Conservation (phyloP, 495 filamentous ascomycete genomes). For the Lophiotrema nucula region DNA sequence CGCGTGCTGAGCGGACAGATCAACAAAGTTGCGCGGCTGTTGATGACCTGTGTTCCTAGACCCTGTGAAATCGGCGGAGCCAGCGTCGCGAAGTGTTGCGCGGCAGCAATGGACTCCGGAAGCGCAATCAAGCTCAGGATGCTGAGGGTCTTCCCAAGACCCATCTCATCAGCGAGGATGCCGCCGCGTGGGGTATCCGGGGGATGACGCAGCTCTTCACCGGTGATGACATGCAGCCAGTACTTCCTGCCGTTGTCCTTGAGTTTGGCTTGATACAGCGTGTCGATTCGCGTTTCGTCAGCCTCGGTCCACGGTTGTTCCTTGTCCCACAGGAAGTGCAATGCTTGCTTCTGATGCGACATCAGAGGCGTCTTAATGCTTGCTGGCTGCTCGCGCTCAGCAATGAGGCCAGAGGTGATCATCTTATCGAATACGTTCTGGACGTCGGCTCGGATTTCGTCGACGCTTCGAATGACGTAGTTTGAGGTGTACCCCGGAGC, state of each 20-base stretch:
- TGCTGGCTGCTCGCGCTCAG: constrained; percentile 65
- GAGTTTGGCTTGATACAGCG: constrained; percentile 64
- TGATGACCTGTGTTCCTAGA: constrained; percentile 43
- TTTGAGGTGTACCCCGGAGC: constrained; percentile 23
- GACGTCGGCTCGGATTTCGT: constrained; percentile 82
- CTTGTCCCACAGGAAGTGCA: constrained; percentile 83
- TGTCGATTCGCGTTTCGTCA: constrained; percentile 60
- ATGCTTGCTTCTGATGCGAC: constrained; percentile 85
- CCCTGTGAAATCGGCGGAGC: constrained; percentile 42
- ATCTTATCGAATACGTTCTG: constrained; percentile 85
- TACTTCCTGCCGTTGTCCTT: constrained; percentile 51
- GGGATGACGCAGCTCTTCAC: constrained; percentile 57
- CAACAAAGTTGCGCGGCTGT: constrained; percentile 78
- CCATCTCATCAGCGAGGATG: constrained; percentile 98
- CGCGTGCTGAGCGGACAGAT: constrained; percentile 88
- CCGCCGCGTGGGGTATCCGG: constrained; percentile 76
- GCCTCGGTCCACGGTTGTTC: constrained; percentile 62
- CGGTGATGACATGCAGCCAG: constrained; percentile 84
- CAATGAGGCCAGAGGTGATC: constrained; percentile 68
- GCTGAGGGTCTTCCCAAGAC: constrained; percentile 89
- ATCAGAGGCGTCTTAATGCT: constrained; percentile 69
- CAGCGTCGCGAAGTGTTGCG: constrained; percentile 56
- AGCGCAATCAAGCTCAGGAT: constrained; percentile 70
- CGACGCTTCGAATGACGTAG: constrained; percentile 63
- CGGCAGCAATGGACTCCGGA: constrained; percentile 54